Conservation (phyloP, 1,284 basidiomycete species). For the Tetrapyrgos nigripes region DNA sequence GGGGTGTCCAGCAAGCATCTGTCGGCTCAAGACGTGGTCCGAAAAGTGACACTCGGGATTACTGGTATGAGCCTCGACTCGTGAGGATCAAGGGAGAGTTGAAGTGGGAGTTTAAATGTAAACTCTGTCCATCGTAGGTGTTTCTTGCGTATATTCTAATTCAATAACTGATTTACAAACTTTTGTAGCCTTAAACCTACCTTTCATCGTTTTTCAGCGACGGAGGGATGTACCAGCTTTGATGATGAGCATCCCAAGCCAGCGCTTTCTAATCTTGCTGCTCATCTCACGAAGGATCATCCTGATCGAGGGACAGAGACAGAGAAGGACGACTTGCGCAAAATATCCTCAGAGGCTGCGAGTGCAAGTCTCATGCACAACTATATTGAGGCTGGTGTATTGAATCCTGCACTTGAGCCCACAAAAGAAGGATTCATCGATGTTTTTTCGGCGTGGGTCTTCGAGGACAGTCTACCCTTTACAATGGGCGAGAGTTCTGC, state of each 20-base stretch:
- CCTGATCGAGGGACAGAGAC: not conserved
- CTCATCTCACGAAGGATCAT: slow-evolving; percentile 19
- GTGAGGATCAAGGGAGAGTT: slow-evolving; percentile 7
- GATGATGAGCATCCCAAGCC: slow-evolving; percentile 27
- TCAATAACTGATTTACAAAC: too few relatives aligned
- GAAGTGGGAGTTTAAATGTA: slow-evolving; percentile 29
- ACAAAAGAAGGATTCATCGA: slow-evolving; percentile 32
- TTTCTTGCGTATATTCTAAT: not conserved
- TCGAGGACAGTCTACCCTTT: slow-evolving; percentile 37
- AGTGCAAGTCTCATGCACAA: slow-evolving; percentile 28
- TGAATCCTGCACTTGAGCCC: slow-evolving; percentile 29
- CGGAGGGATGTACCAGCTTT: slow-evolving; percentile 23
- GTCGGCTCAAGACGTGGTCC: slow-evolving; percentile 20
- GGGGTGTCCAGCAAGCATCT: slow-evolving; percentile 18
- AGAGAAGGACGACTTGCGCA: not conserved
- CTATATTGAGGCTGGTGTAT: slow-evolving; percentile 28
- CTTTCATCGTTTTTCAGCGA: slow-evolving; percentile 10
- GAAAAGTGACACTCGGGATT: slow-evolving; percentile 21
- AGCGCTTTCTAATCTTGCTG: slow-evolving; percentile 31
- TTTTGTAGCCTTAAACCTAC: too few relatives aligned
- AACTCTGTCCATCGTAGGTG: slow-evolving; percentile 20
- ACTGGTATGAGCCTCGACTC: slow-evolving; percentile 19
- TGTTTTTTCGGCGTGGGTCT: slow-evolving; percentile 37
- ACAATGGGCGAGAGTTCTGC: slow-evolving; percentile 32
- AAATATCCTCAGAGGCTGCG: not conserved